These are phyloP conservation scores for Plantago lanceolata DNA, from an alignment of 305 asterid genomes.

Conservation along the genomic window DNA sequence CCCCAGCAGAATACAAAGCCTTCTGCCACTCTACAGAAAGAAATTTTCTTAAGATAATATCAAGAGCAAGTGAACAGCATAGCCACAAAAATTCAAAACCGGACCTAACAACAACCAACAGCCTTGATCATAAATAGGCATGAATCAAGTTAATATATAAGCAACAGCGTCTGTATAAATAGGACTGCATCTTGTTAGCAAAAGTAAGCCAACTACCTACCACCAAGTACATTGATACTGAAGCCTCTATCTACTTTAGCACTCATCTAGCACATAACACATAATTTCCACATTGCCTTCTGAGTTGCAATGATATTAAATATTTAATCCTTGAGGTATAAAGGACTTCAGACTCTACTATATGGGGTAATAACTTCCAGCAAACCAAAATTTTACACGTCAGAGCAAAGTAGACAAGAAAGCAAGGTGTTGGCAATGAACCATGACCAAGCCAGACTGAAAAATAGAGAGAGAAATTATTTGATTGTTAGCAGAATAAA, in stretches of 20 bases:
- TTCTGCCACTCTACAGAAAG: constrained; percentile 92
- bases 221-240: neutral
- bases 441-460: constrained; percentile 11
- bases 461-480: constrained; percentile 13
- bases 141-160: too few relatives aligned
- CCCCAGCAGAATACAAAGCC: constrained; percentile 89
- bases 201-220: neutral
- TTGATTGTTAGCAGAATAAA: neutral
- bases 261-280: neutral
- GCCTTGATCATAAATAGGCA: neutral
- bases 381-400: neutral
- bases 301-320: neutral
- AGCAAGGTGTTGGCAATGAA: constrained; percentile 6
- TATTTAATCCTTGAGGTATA: neutral
- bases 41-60: constrained; percentile 21
- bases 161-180: too few relatives aligned
- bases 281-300: neutral
- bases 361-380: neutral
- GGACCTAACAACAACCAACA: constrained; percentile 4
- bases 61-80: constrained; percentile 7
- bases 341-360: constrained; percentile 5
- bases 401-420: neutral
- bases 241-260: neutral
- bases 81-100: constrained; percentile 9
- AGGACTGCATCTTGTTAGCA: too few relatives aligned